Base-by-base conservation (phyloP, 116 monocot species). In the Cymodocea nodosa region DNA sequence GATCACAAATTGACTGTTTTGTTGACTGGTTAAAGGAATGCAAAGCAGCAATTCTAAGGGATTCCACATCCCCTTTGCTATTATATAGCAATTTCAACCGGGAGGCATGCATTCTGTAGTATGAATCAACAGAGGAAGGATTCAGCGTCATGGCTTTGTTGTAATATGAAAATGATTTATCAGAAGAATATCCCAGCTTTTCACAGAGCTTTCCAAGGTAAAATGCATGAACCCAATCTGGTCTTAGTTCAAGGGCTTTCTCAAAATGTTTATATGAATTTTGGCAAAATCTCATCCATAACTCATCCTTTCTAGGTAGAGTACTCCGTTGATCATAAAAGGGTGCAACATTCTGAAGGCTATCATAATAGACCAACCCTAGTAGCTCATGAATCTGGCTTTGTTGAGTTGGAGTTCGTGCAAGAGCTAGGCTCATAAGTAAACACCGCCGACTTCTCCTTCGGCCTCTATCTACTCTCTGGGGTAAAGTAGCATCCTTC, bases 141-240 rank as follows among this genome's bases (percentile, higher is more conserved):
- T 92, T 99, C 68, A 92, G 63, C 22, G 66, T 52, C 17, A 75
- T 76, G 62, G 92, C 89, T 77, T 92, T 78, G 56, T 63, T 79
- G 56, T 92, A 99, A 79, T 83, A 89, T 24, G 83, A 84, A 71
- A 99, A 80, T 69, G 92, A 86, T 51, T 78, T 86, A 25, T 70
- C 76, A 69, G 81, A 65, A 25, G 89, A 77, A 76, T 77, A 76
- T 56, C 81, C 84, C 77, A 87, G 78, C 74, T 99, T 92, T 70
- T 99, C 99, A 89, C 81, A 89, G 50, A 99, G 84, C 58, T 99
- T 99, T 59, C 99, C 99, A 52, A 89, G 72, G 57, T 92, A 99
- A 78, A 99, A 99, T 51, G 75, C 89, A 83, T 92, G 86, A 59
- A 85, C 69, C 99, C 99, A 99, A 23, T 99, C 92, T 51, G 82